Percentiles rank a stretch among this genome's conserved stretches.
phyloP scores from a whole-genome alignment of 352 stramenopile genomes.

The Globisporangium nunn region DNA sequence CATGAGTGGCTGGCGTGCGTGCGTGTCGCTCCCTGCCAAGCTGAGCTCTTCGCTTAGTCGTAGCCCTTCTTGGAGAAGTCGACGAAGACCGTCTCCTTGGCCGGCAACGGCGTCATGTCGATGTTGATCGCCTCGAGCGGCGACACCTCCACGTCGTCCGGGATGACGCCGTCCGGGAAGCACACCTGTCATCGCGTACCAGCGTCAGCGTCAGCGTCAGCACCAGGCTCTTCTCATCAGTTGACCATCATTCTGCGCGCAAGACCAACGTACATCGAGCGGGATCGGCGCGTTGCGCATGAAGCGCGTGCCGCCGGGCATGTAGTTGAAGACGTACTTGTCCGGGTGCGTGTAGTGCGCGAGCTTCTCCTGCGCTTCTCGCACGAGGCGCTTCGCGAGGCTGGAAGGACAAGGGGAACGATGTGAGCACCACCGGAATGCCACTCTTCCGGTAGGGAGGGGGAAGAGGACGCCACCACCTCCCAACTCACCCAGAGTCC shows the following conservation, averaged over 20 bases:
- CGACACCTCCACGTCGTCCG: conserved; percentile 81
- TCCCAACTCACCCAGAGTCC: conserved; percentile 42
- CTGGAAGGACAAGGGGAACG: conserved; percentile 21
- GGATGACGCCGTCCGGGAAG: conserved; percentile 80
- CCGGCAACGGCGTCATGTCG: conserved; percentile 76
- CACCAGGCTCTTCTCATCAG: too few species aligned
- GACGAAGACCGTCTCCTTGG: conserved; percentile 71
- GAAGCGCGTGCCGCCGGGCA: conserved; percentile 97
- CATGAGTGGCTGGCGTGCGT: too few species aligned
- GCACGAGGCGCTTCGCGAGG: conserved; percentile 72
- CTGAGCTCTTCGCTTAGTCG: conserved; percentile 35
- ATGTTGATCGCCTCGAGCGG: conserved; percentile 84
- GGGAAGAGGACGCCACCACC: not conserved
- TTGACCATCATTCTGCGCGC: too few species aligned
- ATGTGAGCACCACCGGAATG: conserved; percentile 27
- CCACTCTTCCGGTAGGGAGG: not conserved
- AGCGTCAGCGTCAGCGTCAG: too few species aligned
- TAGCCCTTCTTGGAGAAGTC: conserved; percentile 87
- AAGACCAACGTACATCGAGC: conserved; percentile 66
- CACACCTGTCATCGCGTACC: conserved; percentile 33
- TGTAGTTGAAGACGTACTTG: conserved; percentile 95
- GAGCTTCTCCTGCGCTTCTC: conserved; percentile 91
- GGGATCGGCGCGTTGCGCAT: conserved; percentile 98
- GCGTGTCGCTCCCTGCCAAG: not conserved
- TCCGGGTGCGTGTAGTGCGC: conserved; percentile 94